phyloP scores from a whole-genome alignment of 495 filamentous ascomycete genomes.

The Penicillium manginii region DNA sequence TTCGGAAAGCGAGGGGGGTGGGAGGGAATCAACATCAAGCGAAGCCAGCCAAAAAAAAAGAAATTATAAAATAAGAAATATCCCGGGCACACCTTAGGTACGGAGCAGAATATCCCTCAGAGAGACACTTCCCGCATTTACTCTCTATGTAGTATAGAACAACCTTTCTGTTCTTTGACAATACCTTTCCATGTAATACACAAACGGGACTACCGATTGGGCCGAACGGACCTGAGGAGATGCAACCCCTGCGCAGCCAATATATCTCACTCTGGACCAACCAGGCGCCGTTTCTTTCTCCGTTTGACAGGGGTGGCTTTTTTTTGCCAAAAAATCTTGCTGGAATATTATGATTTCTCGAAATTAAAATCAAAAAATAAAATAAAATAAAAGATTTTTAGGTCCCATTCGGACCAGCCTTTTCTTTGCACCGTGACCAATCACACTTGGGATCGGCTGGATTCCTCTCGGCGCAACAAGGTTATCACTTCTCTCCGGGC shows the following conservation, averaged over 20 bases:
- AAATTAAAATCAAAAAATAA: not conserved
- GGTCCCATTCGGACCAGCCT: slow-evolving; percentile 16
- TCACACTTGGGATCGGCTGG: slow-evolving; percentile 19
- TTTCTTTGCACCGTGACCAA: slow-evolving; percentile 22
- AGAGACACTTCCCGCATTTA: slow-evolving; percentile 21
- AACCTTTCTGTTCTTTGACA: not conserved
- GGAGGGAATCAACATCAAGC: slow-evolving; percentile 15
- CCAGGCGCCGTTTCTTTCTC: slow-evolving; percentile 31
- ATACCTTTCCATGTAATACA: slow-evolving; percentile 27
- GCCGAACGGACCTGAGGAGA: slow-evolving; percentile 24
- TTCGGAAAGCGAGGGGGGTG: not conserved
- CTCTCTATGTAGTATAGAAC: slow-evolving; percentile 8
- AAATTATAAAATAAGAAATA: slow-evolving; percentile 11
- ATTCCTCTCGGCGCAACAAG: slow-evolving; percentile 24
- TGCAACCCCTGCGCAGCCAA: slow-evolving; percentile 31
- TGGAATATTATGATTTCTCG: not conserved
- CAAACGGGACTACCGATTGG: slow-evolving; percentile 8
- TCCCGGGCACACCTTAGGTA: not conserved
- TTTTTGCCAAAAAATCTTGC: slow-evolving; percentile 17
- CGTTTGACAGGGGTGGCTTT: slow-evolving; percentile 20
- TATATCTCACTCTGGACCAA: slow-evolving; percentile 35
- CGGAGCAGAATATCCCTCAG: not conserved
- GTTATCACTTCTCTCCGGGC: slow-evolving; percentile 38
- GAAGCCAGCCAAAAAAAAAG: slow-evolving; percentile 8
- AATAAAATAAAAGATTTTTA: slow-evolving; percentile 11